Evolutionary conservation across 2,329 filamentous ascomycete genomes (phyloP), one percentile per base, ranked within the genome.

Genomic region (Sordariomycetes sp.): DNA sequence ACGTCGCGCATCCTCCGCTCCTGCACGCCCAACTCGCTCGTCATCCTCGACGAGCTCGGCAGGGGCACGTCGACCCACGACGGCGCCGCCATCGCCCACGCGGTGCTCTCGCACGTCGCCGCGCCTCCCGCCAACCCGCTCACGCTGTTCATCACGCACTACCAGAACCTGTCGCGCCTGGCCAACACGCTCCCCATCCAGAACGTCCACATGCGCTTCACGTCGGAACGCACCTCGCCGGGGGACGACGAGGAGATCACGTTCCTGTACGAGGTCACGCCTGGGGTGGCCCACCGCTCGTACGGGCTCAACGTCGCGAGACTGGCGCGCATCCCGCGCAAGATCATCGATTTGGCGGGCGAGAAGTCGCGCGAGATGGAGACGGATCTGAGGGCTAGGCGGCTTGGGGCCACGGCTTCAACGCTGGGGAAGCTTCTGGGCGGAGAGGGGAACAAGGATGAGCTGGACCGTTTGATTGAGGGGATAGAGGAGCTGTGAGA

Each of bases 71-170:
- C 86, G 64, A 99, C 94, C 11, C 91, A 97, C 69, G 94, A 99
- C 70, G 94, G 94, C 58, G 91, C 96, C 5, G 94, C 94, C 59
- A 97, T 99, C 65, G 94, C 94, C 1, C 88, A 96, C 65, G 89
- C 91, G 25, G 94, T 99, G 5, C 78, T 99, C 6, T 85, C 93
- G 60, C 86, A 95, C 67, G 82, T 97, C 61, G 87, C 95, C 28
- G 79, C 84, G 25, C 81, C 91, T 18, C 80, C 86, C 0, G 79
- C 80, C 4, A 32, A 32, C 57, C 90, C 90, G 61, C 78, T 97
- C 53, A 96, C 90, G 6, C 78, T 99, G 50, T 99, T 99, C 76
- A 96, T 99, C 70, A 99, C 94, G 3, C 94, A 99, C 73, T 99
- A 99, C 71, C 94, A 99, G 73, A 87, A 86, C 63, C 81, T 99